Percentiles rank a stretch among this genome's conserved stretches.
phyloP scores from a whole-genome alignment of 371 early-diverging fungal genomes.

The Rhizopus stolonifer region DNA sequence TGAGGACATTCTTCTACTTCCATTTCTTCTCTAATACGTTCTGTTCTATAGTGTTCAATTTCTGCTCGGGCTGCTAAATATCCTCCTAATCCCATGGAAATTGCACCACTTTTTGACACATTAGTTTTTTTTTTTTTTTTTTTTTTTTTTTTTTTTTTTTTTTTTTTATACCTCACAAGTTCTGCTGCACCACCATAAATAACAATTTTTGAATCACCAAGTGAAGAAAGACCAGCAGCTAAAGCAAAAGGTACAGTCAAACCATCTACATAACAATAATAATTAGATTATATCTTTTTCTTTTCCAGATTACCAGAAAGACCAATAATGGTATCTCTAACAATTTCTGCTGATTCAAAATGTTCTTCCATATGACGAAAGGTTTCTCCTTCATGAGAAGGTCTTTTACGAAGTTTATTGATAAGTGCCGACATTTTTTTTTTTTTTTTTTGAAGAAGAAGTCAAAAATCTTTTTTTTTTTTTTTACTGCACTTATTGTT shows the following conservation, averaged over 20 bases:
- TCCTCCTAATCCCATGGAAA: conserved; percentile 67
- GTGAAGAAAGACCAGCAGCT: conserved; percentile 69
- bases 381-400: conserved; percentile 38
- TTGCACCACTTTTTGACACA: conserved; percentile 52
- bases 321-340: conserved; percentile 70
- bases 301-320: conserved; percentile 47
- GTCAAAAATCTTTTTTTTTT: too few species aligned
- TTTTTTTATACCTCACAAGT: conserved; percentile 40
- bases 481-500: too few species aligned
- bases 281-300: neutral
- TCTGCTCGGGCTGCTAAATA: conserved; percentile 68
- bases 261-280: conserved; percentile 48
- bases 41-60: conserved; percentile 69
- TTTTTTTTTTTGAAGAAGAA: too few species aligned
- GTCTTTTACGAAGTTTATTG: conserved; percentile 37
- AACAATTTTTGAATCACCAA: conserved; percentile 60
- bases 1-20: conserved; percentile 63
- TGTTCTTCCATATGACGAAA: conserved; percentile 61
- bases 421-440: conserved; percentile 28
- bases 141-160: neutral
- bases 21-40: conserved; percentile 54
- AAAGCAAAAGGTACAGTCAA: conserved; percentile 79
- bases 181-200: conserved; percentile 70
- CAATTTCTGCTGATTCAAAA: conserved; percentile 66
- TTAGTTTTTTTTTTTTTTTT: too few species aligned